Evolutionary conservation across 176 grass and related monocot genomes (phyloP), one percentile per base, ranked within the genome.

Genomic region (Puccinellia tenuiflora): DNA sequence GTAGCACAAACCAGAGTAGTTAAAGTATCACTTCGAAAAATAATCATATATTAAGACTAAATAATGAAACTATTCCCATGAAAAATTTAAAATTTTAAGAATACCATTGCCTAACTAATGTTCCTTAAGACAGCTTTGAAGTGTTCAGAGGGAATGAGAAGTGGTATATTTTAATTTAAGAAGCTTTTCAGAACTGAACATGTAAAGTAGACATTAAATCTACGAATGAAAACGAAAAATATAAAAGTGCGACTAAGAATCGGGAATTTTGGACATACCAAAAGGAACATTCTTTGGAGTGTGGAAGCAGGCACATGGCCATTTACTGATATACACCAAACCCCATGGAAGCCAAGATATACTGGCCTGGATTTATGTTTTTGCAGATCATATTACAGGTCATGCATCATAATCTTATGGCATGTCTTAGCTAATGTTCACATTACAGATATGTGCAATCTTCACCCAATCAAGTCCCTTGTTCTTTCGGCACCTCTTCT

Each of bases 401-500:
- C 14, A 65, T 50, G 40, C 24, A 47, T 3, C 56, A 35, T 50
- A 42, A 25, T 22, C 54, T 57, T 57, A 33, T 64, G 15, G 29
- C 15, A 34, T 31, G 29, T 20, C 20, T 78, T 68, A 85, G 20
- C 8, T 9, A 59, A 85, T 85, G 34, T 78, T 20, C 1, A 70
- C 37, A 10, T 85, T 35, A 48, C 8, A 4, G 2, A 79, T 57
- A 47, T 85, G 64, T 46, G 83, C 74, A 59, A 85, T 37, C 63
- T 70, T 69, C 28, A 31, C 8, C 83, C 75, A 85, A 12, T 85
- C 83, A 34, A 3, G 13, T 10, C 83, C 83, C 17, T 25, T 26
- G 3, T 35, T 31, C 9, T 47, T 77, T 85, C 46, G 42, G 73
- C 25, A 84, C 46, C 50, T 57, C 40, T 79, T 45, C 38, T 79